phyloP scores from a whole-genome alignment of 1,139 yeast genomes.

The Suhomyces chickasaworum region DNA sequence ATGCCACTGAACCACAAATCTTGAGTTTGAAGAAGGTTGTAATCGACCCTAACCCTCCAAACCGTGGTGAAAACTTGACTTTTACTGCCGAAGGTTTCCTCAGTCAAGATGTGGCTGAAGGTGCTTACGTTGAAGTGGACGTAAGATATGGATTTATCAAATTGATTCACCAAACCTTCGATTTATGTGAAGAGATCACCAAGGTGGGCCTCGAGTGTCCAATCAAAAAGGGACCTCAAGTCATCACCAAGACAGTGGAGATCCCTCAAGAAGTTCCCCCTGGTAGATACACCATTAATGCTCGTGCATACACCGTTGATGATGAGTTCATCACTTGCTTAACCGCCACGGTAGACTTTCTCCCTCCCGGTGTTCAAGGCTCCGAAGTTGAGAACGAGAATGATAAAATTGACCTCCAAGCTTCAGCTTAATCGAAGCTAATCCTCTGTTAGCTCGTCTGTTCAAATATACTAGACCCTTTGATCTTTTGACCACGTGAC shows the following conservation, averaged over 20 bases:
- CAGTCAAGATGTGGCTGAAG: conserved; percentile 59
- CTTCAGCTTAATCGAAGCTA: too few species aligned
- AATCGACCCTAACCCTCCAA: conserved; percentile 85
- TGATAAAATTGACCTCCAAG: background rate
- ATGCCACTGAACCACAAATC: conserved; percentile 59
- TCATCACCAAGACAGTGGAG: conserved; percentile 68
- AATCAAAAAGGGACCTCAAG: conserved; percentile 64
- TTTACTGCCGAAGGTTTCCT: conserved; percentile 73
- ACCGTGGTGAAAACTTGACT: conserved; percentile 75
- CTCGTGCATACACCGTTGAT: conserved; percentile 84
- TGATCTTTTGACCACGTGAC: background rate
- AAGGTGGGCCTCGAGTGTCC: conserved; percentile 88
- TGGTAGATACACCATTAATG: conserved; percentile 81
- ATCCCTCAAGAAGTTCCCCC: conserved; percentile 96
- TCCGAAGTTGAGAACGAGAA: background rate
- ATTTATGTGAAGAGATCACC: conserved; percentile 82
- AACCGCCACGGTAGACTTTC: conserved; percentile 74
- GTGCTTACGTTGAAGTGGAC: conserved; percentile 92
- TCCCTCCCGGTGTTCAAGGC: conserved; percentile 21
- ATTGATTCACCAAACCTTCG: conserved; percentile 81
- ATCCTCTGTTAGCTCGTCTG: background rate
- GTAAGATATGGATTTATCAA: conserved; percentile 91
- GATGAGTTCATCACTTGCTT: conserved; percentile 84
- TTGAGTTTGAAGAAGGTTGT: conserved; percentile 61
- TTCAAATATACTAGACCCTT: background rate